These are phyloP conservation scores for Exutisphaerella laricina DNA, from an alignment of 2,329 filamentous ascomycete genomes.

Conservation along the genomic window DNA sequence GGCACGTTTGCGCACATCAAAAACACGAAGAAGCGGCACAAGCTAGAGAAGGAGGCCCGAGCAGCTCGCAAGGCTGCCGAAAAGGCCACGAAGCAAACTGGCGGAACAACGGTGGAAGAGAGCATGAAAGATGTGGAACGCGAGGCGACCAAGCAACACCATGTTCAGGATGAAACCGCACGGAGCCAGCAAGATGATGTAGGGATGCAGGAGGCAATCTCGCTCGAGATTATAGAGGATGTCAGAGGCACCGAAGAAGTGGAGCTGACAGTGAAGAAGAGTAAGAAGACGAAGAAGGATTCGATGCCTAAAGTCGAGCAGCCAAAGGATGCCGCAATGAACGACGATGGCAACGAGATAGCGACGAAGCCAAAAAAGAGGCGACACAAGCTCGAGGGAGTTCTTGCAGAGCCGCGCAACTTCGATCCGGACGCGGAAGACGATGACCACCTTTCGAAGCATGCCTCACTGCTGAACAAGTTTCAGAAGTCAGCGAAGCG, in stretches of 20 bases:
- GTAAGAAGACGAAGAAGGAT: slow-evolving; percentile 1
- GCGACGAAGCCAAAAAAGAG: slow-evolving; percentile 45
- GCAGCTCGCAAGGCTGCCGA: slow-evolving; percentile 25
- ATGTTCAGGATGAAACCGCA: neutral
- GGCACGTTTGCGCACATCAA: slow-evolving; percentile 29
- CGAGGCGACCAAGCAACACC: slow-evolving; percentile 3
- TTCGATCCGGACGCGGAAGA: slow-evolving; percentile 29
- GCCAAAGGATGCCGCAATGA: neutral
- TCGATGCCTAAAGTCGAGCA: neutral
- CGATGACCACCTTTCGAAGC: slow-evolving; percentile 28
- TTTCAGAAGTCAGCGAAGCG: slow-evolving; percentile 37
- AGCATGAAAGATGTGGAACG: neutral
- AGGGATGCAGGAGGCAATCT: too few relatives aligned
- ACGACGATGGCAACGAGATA: neutral
- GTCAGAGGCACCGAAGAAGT: neutral
- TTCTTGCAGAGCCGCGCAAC: slow-evolving; percentile 22
- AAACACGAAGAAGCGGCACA: slow-evolving; percentile 30
- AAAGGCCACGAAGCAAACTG: slow-evolving; percentile 33
- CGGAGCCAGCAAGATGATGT: neutral
- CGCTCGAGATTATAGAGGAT: neutral
- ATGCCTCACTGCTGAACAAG: slow-evolving; percentile 39
- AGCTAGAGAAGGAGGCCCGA: slow-evolving; percentile 32
- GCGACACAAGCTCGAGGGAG: slow-evolving; percentile 39
- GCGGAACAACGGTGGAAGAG: neutral
- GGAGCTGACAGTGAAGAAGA: neutral